These are phyloP conservation scores for Lachancea quebecensis DNA, from an alignment of 805 yeast genomes.

Conservation along the genomic window DNA sequence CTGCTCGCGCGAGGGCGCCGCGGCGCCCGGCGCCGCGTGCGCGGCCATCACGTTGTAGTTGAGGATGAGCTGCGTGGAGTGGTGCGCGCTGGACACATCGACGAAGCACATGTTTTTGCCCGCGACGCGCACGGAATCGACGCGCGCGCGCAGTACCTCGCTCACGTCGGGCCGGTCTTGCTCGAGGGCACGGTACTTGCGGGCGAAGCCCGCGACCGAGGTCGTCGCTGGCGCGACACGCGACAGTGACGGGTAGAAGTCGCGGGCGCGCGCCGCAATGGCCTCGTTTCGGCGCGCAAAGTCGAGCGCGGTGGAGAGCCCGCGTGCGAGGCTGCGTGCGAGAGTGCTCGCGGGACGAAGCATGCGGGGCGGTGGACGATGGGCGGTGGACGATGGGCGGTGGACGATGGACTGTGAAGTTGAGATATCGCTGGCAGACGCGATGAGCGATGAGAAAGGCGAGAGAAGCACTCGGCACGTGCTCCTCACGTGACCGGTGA, in stretches of 20 bases:
- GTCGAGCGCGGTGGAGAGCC: conserved; percentile 17
- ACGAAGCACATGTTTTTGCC: conserved; percentile 32
- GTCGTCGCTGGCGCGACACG: conserved; percentile 8
- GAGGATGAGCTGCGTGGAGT: conserved; percentile 22
- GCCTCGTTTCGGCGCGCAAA: conserved; percentile 16
- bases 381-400: not conserved
- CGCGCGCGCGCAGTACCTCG: conserved; percentile 20
- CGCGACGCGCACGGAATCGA: conserved; percentile 25
- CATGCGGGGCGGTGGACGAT: not conserved
- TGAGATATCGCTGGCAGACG: too few species aligned
- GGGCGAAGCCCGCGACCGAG: conserved; percentile 12
- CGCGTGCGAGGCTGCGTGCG: conserved; percentile 16
- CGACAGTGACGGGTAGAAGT: conserved; percentile 26
- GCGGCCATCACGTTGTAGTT: conserved; percentile 15
- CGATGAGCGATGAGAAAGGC: too few species aligned
- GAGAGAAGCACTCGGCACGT: too few species aligned
- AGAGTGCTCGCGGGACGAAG: not conserved
- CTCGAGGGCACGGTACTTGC: conserved; percentile 5
- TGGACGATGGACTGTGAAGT: too few species aligned
- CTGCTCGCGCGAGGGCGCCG: conserved; percentile 3
- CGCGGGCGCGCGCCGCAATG: conserved; percentile 10
- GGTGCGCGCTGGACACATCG: conserved; percentile 15
- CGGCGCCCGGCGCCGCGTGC: not conserved
- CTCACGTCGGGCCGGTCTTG: conserved; percentile 3
- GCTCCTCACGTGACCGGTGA: too few species aligned